Percentiles rank a stretch among this genome's conserved stretches.
These are phyloP conservation scores for Neonectria neomacrospora DNA, from an alignment of 2,329 filamentous ascomycete genomes.

Conservation along the genomic window DNA sequence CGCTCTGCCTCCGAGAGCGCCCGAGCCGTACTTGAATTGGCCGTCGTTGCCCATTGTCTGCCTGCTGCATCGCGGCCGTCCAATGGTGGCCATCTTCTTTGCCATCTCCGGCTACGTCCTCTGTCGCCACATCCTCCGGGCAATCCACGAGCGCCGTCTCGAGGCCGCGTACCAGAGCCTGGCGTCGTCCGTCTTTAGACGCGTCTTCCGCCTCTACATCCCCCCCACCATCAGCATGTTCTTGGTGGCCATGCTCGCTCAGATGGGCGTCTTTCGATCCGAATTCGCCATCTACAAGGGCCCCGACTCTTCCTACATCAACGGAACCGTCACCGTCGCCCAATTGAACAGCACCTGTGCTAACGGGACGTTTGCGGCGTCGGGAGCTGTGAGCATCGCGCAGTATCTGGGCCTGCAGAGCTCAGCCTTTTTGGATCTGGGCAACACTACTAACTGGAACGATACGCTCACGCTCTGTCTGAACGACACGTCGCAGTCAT, in stretches of 20 bases:
- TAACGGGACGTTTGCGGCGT: conserved; percentile 44
- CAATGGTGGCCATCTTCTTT: conserved; percentile 58
- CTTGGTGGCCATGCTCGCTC: conserved; percentile 52
- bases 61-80: conserved; percentile 52
- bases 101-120: conserved; percentile 57
- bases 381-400: conserved; percentile 45
- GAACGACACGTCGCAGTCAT: conserved; percentile 45
- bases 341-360: conserved; percentile 39
- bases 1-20: conserved; percentile 49
- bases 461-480: conserved; percentile 49
- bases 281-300: conserved; percentile 51
- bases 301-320: conserved; percentile 53
- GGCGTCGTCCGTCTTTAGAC: conserved; percentile 52
- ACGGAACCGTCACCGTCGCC: conserved; percentile 49
- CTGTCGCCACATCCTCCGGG: conserved; percentile 51
- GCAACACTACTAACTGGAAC: conserved; percentile 46
- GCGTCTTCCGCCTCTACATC: conserved; percentile 54
- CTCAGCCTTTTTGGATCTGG: conserved; percentile 40
- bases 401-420: conserved; percentile 45
- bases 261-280: conserved; percentile 51
- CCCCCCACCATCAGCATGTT: conserved; percentile 56
- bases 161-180: conserved; percentile 52
- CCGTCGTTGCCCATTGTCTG: conserved; percentile 53
- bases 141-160: conserved; percentile 50
- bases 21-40: conserved; percentile 49